These are phyloP conservation scores for Dictyophora rubrovolvata DNA, from an alignment of 768 basidiomycete genomes.

Conservation along the genomic window DNA sequence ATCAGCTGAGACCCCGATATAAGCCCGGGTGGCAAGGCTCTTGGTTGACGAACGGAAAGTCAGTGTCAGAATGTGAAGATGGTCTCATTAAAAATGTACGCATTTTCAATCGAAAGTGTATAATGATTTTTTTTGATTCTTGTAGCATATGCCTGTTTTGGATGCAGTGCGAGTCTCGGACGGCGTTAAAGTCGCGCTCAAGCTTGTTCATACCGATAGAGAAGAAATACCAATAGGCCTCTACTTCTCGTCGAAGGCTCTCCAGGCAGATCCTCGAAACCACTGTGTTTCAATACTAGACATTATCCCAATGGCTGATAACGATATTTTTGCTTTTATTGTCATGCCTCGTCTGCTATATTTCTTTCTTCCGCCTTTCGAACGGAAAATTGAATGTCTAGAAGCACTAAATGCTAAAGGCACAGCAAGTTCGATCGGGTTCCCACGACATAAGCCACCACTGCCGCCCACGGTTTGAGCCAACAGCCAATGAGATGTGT, in stretches of 20 bases:
- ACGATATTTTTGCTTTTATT: background rate
- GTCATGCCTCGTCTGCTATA: background rate
- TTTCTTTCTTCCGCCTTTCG: constrained; percentile 18
- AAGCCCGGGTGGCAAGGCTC: constrained; percentile 29
- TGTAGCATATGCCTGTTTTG: background rate
- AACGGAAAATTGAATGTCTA: constrained; percentile 16
- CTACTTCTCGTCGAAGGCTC: background rate
- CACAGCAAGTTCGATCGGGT: too few species aligned
- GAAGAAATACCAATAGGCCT: background rate
- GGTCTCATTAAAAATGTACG: too few species aligned
- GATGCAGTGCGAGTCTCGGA: background rate
- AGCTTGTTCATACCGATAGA: background rate
- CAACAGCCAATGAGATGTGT: too few species aligned
- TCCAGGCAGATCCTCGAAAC: background rate
- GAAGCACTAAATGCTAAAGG: too few species aligned
- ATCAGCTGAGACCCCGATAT: constrained; percentile 23
- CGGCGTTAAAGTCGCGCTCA: constrained; percentile 13
- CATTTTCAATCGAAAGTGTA: too few species aligned
- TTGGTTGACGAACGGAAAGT: constrained; percentile 16
- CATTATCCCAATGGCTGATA: background rate
- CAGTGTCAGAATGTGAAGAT: constrained; percentile 5
- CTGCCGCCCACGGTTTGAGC: too few species aligned
- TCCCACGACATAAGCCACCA: too few species aligned
- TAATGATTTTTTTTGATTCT: background rate
- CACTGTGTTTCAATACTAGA: background rate